These are phyloP conservation scores for Beverwykella pulmonaria DNA, from an alignment of 495 filamentous ascomycete species.

Conservation along the genomic window DNA sequence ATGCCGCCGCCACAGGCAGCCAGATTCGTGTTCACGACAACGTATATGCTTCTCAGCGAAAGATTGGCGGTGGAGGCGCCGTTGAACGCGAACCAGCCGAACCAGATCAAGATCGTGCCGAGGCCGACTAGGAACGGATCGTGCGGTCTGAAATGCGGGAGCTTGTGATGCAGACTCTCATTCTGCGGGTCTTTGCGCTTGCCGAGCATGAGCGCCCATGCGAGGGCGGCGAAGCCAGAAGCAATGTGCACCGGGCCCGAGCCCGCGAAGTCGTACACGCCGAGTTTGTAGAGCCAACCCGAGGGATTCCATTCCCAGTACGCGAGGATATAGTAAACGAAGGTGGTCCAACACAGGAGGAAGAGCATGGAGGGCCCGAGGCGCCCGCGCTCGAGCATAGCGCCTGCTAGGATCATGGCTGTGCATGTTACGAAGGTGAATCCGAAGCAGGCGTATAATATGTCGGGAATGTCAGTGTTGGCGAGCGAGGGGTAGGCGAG, in stretches of 20 bases:
- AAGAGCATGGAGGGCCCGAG: conserved; percentile 33
- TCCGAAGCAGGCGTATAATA: conserved; percentile 36
- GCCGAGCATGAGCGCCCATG: conserved; percentile 45
- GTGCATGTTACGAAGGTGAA: conserved; percentile 38
- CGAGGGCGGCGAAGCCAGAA: conserved; percentile 64
- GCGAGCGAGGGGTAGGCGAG: conserved; percentile 34
- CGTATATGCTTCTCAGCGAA: conserved; percentile 33
- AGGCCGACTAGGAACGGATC: conserved; percentile 47
- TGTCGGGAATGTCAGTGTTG: conserved; percentile 38
- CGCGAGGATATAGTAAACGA: conserved; percentile 37
- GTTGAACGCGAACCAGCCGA: conserved; percentile 50
- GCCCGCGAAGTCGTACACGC: conserved; percentile 92
- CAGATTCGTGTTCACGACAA: conserved; percentile 39
- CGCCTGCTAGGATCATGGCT: conserved; percentile 38
- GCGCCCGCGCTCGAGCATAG: conserved; percentile 37
- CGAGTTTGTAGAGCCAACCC: conserved; percentile 58
- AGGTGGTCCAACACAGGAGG: conserved; percentile 36
- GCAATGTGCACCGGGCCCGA: conserved; percentile 93
- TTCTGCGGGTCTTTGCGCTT: conserved; percentile 11
- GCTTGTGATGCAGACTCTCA: conserved; percentile 18
- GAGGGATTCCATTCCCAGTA: conserved; percentile 38
- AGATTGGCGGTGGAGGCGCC: conserved; percentile 36
- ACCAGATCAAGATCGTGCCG: conserved; percentile 60
- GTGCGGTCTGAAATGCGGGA: conserved; percentile 34
- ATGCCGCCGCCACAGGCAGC: conserved; percentile 38